Evolutionary conservation across 768 basidiomycete species (phyloP).

Genomic region (Boletus barrowsii): DNA sequence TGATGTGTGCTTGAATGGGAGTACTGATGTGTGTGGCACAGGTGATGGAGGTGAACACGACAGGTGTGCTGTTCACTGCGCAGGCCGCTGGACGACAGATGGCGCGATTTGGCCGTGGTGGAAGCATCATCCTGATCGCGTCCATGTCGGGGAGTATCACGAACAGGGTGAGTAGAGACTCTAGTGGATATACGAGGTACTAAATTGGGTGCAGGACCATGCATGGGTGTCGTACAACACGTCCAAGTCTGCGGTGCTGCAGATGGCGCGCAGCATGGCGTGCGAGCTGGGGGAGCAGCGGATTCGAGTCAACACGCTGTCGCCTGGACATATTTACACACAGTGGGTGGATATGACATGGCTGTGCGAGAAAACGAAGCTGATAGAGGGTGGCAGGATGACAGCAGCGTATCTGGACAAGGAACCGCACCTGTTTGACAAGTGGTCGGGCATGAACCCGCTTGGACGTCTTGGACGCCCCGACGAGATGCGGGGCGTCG

Average conservation of each 20-base stretch:
- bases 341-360: constrained; percentile 39
- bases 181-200: neutral
- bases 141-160: constrained; percentile 68
- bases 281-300: constrained; percentile 66
- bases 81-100: constrained; percentile 61
- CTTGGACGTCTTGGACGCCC: constrained; percentile 67
- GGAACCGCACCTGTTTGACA: constrained; percentile 57
- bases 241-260: constrained; percentile 74
- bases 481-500: constrained; percentile 71
- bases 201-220: constrained; percentile 48
- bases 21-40: constrained; percentile 22
- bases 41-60: constrained; percentile 67
- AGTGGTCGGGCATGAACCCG: constrained; percentile 70
- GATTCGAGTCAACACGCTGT: constrained; percentile 74
- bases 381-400: constrained; percentile 46
- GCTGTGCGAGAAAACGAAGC: constrained; percentile 3
- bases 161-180: constrained; percentile 49
- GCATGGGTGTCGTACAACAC: constrained; percentile 76
- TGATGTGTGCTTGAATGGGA: too few species aligned
- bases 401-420: constrained; percentile 68
- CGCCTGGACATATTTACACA: constrained; percentile 76
- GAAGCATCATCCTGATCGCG: constrained; percentile 58
- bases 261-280: constrained; percentile 81
- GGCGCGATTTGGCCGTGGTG: constrained; percentile 43
- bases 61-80: constrained; percentile 58